Percentiles rank a stretch among this genome's conserved stretches.
Evolutionary conservation across 164 flowering plant genomes (phyloP).

Genomic region (Brasenia schreberi): DNA sequence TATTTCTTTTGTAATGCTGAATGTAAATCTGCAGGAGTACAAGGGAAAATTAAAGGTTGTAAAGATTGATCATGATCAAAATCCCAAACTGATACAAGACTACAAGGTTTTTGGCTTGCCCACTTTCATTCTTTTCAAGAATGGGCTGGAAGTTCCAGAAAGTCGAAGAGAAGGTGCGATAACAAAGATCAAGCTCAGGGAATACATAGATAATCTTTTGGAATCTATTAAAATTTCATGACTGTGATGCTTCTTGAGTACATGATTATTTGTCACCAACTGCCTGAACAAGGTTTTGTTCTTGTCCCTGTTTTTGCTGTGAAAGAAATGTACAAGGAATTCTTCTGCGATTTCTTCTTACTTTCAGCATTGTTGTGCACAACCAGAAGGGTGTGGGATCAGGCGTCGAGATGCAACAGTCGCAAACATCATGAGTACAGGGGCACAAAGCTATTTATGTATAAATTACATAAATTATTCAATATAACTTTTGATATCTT

Average conservation of each 20-base stretch:
- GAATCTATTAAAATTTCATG: constrained; percentile 15
- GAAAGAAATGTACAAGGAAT: background rate
- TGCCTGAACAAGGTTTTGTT: background rate
- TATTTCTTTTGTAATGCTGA: background rate
- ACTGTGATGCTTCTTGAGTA: background rate
- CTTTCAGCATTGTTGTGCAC: too few relatives aligned
- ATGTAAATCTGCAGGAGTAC: constrained; percentile 39
- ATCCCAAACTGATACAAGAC: constrained; percentile 52
- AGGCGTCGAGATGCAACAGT: too few relatives aligned
- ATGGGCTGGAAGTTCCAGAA: constrained; percentile 62
- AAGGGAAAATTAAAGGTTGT: constrained; percentile 47
- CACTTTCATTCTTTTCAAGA: constrained; percentile 53
- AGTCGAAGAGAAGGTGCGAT: constrained; percentile 88
- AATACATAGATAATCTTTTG: constrained; percentile 47
- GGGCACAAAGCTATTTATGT: too few relatives aligned
- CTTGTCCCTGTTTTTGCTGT: background rate
- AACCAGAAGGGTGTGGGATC: too few relatives aligned
- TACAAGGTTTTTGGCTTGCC: constrained; percentile 86
- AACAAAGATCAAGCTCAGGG: constrained; percentile 60
- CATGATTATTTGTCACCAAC: background rate
- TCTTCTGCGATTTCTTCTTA: too few relatives aligned
- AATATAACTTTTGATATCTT: too few relatives aligned
- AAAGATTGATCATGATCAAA: constrained; percentile 72
- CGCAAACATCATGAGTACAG: too few relatives aligned
- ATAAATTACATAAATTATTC: too few relatives aligned